Percentiles rank a stretch among this genome's conserved stretches.
Conservation (phyloP, 495 filamentous ascomycete genomes). For the Penicillium simplicissimum region DNA sequence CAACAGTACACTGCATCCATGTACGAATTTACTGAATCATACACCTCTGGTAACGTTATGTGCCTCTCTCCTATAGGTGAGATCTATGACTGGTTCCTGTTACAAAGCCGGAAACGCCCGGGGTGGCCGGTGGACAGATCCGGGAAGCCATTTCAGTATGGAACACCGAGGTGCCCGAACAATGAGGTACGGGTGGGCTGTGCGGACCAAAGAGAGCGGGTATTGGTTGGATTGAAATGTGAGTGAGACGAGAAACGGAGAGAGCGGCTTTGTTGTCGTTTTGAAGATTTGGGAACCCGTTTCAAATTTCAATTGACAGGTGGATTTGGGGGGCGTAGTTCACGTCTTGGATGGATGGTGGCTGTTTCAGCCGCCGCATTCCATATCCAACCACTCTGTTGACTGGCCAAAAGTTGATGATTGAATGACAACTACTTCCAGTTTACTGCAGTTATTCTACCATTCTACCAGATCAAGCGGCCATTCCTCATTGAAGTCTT, state of each 20-base stretch:
- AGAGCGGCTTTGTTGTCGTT: no score
- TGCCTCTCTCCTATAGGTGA: background rate
- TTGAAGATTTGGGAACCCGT: no score
- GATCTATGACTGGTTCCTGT: background rate
- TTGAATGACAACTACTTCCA: no score
- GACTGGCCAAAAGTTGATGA: no score
- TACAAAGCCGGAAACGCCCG: conserved; percentile 8
- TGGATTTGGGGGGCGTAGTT: background rate
- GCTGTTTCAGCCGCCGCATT: background rate
- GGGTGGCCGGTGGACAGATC: conserved; percentile 7
- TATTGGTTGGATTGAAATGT: background rate
- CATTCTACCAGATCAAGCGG: background rate
- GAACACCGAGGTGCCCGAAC: conserved; percentile 20
- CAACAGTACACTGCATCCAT: background rate
- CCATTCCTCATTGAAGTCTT: background rate
- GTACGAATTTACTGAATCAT: background rate
- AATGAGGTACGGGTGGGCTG: conserved; percentile 9
- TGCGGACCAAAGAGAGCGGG: no score
- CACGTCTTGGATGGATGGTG: background rate
- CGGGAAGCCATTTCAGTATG: background rate
- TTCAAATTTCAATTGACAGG: background rate
- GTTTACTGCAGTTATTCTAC: no score
- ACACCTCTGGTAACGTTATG: background rate
- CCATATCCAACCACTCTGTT: background rate
- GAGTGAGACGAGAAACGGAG: no score